Percentiles rank a stretch among this genome's conserved stretches.
Conservation (phyloP, 2,329 filamentous ascomycete genomes). For the Penicillium brasilianum region DNA sequence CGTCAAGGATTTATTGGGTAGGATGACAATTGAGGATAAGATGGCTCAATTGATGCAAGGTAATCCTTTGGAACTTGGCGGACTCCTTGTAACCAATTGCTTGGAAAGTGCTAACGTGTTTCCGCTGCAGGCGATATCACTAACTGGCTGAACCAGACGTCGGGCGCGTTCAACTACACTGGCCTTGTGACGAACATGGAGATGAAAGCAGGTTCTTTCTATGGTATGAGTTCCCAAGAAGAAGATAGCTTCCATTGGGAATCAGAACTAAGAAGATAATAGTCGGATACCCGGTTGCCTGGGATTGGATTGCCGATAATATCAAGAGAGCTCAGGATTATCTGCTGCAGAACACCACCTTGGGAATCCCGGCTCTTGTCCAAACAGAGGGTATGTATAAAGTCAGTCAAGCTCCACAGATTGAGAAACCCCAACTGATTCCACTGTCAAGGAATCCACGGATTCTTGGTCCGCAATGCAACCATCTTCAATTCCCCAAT, state of each 20-base stretch:
- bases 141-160: conserved; percentile 74
- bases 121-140: conserved; percentile 63
- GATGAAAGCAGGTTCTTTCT: conserved; percentile 70
- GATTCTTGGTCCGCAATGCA: conserved; percentile 71
- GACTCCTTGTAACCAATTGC: neutral
- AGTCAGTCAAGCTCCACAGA: neutral
- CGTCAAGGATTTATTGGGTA: conserved; percentile 68
- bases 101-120: neutral
- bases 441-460: conserved; percentile 60
- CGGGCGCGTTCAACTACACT: conserved; percentile 68
- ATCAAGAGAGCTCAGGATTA: conserved; percentile 72
- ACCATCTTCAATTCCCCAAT: conserved; percentile 82
- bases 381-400: conserved; percentile 66
- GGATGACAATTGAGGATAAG: conserved; percentile 78
- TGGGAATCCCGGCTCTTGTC: conserved; percentile 74
- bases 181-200: conserved; percentile 71
- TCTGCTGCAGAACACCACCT: conserved; percentile 66
- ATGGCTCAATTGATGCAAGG: conserved; percentile 69
- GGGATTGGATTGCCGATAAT: conserved; percentile 66
- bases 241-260: no score
- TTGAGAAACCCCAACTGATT: neutral
- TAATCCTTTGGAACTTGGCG: conserved; percentile 12
- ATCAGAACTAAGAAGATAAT: neutral
- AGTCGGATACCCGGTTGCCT: conserved; percentile 70
- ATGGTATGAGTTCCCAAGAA: conserved; percentile 42